Evolutionary conservation across 306 rosid species (phyloP).

Genomic region (Heteromeles arbutifolia): DNA sequence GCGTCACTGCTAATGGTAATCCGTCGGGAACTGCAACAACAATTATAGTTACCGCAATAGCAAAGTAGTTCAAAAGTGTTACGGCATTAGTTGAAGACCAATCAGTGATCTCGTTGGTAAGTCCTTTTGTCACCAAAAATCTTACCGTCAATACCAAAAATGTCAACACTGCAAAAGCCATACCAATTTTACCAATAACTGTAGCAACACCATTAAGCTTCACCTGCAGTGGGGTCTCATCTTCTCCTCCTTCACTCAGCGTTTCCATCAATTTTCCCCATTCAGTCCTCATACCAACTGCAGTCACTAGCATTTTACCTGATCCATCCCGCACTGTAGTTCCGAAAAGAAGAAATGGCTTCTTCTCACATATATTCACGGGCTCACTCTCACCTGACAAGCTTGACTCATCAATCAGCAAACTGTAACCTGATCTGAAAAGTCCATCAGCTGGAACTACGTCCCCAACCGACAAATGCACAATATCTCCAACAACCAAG

Average conservation of each 20-base stretch:
- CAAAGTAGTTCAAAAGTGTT: slow-evolving; percentile 66
- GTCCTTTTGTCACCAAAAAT: slow-evolving; percentile 49
- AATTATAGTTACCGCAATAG: slow-evolving; percentile 82
- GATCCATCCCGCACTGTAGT: slow-evolving; percentile 96
- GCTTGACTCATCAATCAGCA: slow-evolving; percentile 83
- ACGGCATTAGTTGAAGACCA: slow-evolving; percentile 80
- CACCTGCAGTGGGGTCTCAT: slow-evolving; percentile 97
- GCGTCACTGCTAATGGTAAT: slow-evolving; percentile 89
- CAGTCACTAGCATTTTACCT: slow-evolving; percentile 79
- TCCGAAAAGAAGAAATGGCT: slow-evolving; percentile 87
- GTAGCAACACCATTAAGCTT: slow-evolving; percentile 95
- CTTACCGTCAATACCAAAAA: slow-evolving; percentile 57
- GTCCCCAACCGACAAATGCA: slow-evolving; percentile 83
- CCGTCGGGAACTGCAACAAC: slow-evolving; percentile 99
- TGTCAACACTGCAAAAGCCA: slow-evolving; percentile 69
- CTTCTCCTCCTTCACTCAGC: slow-evolving; percentile 82
- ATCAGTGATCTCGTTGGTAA: slow-evolving; percentile 35
- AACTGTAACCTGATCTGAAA: slow-evolving; percentile 60
- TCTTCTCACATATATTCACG: slow-evolving; percentile 38
- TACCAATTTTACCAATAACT: slow-evolving; percentile 87
- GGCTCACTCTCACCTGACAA: slow-evolving; percentile 98
- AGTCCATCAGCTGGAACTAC: slow-evolving; percentile 95
- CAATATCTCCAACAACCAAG: slow-evolving; percentile 82
- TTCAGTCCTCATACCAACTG: slow-evolving; percentile 98
- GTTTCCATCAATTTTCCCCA: slow-evolving; percentile 99